Conservation (phyloP, 2,329 filamentous ascomycete genomes). For the Chlorencoelia australis region DNA sequence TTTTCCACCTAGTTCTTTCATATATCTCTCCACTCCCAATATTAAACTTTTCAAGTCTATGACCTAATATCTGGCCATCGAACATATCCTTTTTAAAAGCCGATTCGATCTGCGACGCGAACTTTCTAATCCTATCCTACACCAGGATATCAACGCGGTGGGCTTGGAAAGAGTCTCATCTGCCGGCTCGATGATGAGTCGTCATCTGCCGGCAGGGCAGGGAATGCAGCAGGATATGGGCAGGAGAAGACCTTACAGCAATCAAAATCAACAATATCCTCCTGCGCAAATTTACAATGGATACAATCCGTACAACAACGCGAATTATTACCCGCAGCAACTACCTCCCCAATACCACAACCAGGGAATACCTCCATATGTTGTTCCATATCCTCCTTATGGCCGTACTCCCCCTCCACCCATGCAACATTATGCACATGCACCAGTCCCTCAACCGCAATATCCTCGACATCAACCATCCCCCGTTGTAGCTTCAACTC, state of each 20-base stretch:
- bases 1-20: no score
- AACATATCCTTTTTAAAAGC: no score
- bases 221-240: constrained; percentile 31
- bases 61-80: no score
- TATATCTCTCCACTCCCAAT: no score
- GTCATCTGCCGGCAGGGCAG: constrained; percentile 70
- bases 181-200: constrained; percentile 68
- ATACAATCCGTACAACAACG: constrained; percentile 42
- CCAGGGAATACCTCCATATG: constrained; percentile 37
- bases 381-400: constrained; percentile 35
- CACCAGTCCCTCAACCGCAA: constrained; percentile 29
- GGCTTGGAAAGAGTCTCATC: constrained; percentile 33
- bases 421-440: constrained; percentile 43
- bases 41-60: no score
- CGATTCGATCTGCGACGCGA: constrained; percentile 12
- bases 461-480: constrained; percentile 43
- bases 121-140: constrained; percentile 12
- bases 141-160: constrained; percentile 21
- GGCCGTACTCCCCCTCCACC: constrained; percentile 37
- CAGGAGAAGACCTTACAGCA: constrained; percentile 26
- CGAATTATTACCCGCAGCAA: constrained; percentile 43
- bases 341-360: constrained; percentile 50
- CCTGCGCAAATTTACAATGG: constrained; percentile 37
- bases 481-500: constrained; percentile 43
- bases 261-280: constrained; percentile 34